Percentiles rank a stretch among this genome's conserved stretches.
These are phyloP conservation scores for Leishmania aethiopica DNA, from an alignment of 208 protist species.

Conservation along the genomic window DNA sequence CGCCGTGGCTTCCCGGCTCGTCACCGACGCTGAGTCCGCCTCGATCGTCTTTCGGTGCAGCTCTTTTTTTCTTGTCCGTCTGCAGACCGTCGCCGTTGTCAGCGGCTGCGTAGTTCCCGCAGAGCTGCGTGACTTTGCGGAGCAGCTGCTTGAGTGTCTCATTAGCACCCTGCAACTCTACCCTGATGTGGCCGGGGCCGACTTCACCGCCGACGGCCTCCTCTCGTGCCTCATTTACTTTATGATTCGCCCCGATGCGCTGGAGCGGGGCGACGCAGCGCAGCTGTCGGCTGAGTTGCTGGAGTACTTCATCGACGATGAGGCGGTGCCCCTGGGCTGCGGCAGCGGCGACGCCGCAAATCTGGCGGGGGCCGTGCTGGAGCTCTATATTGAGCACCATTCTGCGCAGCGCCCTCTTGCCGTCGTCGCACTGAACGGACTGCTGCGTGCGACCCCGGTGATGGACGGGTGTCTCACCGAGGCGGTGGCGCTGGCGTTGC, in stretches of 20 bases:
- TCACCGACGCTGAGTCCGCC: slow-evolving; percentile 36
- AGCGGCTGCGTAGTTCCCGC: not conserved
- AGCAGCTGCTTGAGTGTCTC: slow-evolving; percentile 55
- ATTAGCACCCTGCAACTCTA: slow-evolving; percentile 46
- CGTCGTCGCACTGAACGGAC: slow-evolving; percentile 8
- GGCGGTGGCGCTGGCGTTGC: slow-evolving; percentile 27
- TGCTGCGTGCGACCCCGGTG: slow-evolving; percentile 22
- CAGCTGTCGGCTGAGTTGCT: slow-evolving; percentile 29
- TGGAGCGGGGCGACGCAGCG: slow-evolving; percentile 11
- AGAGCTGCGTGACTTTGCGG: slow-evolving; percentile 11
- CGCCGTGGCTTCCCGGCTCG: slow-evolving; percentile 36
- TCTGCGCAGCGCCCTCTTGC: slow-evolving; percentile 16
- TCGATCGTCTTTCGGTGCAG: slow-evolving; percentile 32
- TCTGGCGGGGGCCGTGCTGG: slow-evolving; percentile 45
- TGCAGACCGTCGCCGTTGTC: slow-evolving; percentile 20
- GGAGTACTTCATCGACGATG: slow-evolving; percentile 55
- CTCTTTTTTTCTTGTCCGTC: slow-evolving; percentile 31
- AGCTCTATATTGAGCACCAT: slow-evolving; percentile 58
- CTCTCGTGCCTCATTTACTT: slow-evolving; percentile 46
- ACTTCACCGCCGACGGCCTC: slow-evolving; percentile 20
- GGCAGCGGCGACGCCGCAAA: slow-evolving; percentile 46
- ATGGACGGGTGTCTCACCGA: slow-evolving; percentile 20
- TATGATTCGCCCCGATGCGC: slow-evolving; percentile 29
- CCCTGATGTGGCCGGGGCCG: slow-evolving; percentile 36
- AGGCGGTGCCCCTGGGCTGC: slow-evolving; percentile 63